Conservation (phyloP, 176 grass and related monocot species). For the Pharus latifolius region DNA sequence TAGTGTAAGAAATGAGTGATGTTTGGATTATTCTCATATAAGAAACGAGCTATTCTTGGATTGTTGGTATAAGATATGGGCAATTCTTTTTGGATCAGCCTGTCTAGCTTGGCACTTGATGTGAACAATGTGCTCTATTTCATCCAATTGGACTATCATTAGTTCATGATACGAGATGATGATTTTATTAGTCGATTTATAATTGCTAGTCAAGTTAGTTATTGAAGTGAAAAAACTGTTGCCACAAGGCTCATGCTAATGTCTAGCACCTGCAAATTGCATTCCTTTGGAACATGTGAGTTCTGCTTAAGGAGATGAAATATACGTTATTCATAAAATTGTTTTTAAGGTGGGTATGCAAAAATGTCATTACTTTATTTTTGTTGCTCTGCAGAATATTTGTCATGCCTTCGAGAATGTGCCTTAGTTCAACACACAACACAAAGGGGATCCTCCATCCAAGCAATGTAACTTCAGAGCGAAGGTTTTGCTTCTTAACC, state of each 20-base stretch:
- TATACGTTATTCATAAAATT: neutral
- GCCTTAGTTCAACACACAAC: conserved; percentile 59
- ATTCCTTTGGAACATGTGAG: neutral
- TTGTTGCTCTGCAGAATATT: conserved; percentile 34
- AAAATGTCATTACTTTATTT: neutral
- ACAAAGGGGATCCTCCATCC: conserved; percentile 41
- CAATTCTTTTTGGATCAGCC: too few species aligned
- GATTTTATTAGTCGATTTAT: neutral
- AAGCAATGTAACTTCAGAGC: conserved; percentile 26
- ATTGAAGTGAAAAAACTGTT: neutral
- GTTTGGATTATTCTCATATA: too few species aligned
- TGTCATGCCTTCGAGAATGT: conserved; percentile 83
- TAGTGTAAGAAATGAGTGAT: too few species aligned
- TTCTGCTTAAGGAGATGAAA: neutral
- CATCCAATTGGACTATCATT: too few species aligned
- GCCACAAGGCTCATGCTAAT: neutral
- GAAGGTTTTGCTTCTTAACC: conserved; percentile 28
- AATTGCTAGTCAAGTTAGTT: neutral
- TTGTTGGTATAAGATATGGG: neutral
- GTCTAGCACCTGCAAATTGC: neutral
- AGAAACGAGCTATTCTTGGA: neutral
- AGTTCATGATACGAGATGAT: too few species aligned
- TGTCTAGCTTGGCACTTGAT: too few species aligned
- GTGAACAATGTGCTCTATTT: too few species aligned
- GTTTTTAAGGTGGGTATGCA: neutral